A percentile compares a stretch with the other conserved stretches of the same genome.
Evolutionary conservation across 805 yeast genomes (phyloP).

Genomic region (Lipomyces chichibuensis): DNA sequence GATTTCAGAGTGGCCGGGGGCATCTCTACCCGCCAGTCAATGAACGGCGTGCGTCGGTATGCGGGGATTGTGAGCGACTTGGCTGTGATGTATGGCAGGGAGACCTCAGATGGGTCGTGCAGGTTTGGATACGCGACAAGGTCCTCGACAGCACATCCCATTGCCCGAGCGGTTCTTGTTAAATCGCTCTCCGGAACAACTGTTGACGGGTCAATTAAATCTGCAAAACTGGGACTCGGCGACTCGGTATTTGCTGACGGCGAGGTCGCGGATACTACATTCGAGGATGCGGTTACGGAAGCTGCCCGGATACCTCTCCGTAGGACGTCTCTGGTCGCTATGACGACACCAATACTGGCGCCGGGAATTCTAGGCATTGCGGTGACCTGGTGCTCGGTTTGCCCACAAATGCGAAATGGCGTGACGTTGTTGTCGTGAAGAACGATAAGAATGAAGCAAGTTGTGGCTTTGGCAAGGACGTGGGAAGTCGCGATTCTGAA

Average conservation of each 20-base stretch:
- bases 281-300: background rate
- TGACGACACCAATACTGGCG: background rate
- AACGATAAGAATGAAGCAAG: background rate
- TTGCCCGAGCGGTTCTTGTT: constrained; percentile 17
- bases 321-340: background rate
- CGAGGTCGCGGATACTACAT: constrained; percentile 2
- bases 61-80: constrained; percentile 20
- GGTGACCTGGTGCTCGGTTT: background rate
- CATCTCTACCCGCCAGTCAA: constrained; percentile 19
- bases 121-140: constrained; percentile 21
- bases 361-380: constrained; percentile 12
- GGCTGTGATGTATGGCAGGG: constrained; percentile 18
- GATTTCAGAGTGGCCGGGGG: constrained; percentile 24
- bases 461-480: background rate
- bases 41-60: constrained; percentile 18
- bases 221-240: constrained; percentile 7
- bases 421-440: background rate
- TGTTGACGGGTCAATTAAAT: constrained; percentile 5
- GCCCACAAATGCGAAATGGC: background rate
- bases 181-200: constrained; percentile 3
- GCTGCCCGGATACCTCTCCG: background rate
- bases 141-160: constrained; percentile 28
- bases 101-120: background rate
- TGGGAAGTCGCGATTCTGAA: background rate
- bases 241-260: background rate